phyloP scores from a whole-genome alignment of 2,329 filamentous ascomycete species.

The Cordyceps fumosorosea region DNA sequence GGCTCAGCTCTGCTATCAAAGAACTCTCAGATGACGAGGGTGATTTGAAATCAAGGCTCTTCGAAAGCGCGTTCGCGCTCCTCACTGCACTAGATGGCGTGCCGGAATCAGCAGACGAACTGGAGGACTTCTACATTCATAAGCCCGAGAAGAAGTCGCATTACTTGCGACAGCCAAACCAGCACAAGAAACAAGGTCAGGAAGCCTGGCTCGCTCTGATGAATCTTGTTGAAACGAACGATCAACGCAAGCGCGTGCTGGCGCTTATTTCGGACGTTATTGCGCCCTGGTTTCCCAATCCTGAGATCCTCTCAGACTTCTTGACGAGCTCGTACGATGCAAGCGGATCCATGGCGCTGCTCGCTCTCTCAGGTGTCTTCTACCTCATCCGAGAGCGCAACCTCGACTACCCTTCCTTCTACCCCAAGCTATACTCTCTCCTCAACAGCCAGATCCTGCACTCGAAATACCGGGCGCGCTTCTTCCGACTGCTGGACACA shows the following conservation, averaged over 20 bases:
- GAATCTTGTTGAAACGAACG: conserved; percentile 56
- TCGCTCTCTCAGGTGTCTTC: conserved; percentile 88
- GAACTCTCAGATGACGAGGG: conserved; percentile 16
- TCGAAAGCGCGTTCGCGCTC: conserved; percentile 54
- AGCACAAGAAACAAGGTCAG: conserved; percentile 75
- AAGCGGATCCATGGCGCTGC: conserved; percentile 77
- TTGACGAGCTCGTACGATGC: conserved; percentile 87
- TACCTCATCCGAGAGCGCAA: conserved; percentile 92
- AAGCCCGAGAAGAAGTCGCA: conserved; percentile 62
- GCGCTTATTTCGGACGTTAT: conserved; percentile 69
- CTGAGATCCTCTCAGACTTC: conserved; percentile 91
- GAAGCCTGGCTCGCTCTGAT: conserved; percentile 81
- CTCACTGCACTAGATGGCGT: conserved; percentile 63
- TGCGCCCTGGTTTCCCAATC: conserved; percentile 81
- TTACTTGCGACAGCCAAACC: conserved; percentile 54
- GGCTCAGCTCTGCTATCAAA: conserved; percentile 22
- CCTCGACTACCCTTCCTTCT: conserved; percentile 93
- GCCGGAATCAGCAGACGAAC: conserved; percentile 58
- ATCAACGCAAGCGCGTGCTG: conserved; percentile 74
- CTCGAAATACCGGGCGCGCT: conserved; percentile 87
- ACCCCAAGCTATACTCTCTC: conserved; percentile 86
- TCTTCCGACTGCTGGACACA: conserved; percentile 86
- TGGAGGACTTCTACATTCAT: conserved; percentile 62
- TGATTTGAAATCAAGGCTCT: conserved; percentile 27
- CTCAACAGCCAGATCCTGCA: conserved; percentile 81